A percentile compares a stretch with the other conserved stretches of the same genome.
Conservation (phyloP, 805 yeast genomes). For the Teunomyces gatunensis region DNA sequence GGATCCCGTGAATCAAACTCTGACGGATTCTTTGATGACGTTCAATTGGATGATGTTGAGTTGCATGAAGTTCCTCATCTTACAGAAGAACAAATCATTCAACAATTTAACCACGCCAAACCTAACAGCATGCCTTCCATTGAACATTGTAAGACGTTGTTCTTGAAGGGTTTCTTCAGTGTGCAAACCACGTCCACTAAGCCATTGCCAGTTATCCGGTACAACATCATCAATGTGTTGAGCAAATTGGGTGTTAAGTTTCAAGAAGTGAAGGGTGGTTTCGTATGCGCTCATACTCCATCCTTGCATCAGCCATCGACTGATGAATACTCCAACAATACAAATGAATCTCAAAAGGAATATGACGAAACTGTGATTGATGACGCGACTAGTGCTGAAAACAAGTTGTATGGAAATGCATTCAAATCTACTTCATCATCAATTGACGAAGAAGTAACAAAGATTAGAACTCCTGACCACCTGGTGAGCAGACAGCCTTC, state of each 20-base stretch:
- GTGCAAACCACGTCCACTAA: slow-evolving; percentile 94
- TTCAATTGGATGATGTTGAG: slow-evolving; percentile 40
- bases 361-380: slow-evolving; percentile 13
- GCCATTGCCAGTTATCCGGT: slow-evolving; percentile 83
- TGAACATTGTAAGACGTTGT: slow-evolving; percentile 87
- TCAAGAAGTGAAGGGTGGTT: slow-evolving; percentile 92
- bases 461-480: slow-evolving; percentile 26
- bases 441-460: slow-evolving; percentile 17
- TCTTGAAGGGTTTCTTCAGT: slow-evolving; percentile 88
- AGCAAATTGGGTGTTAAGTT: slow-evolving; percentile 74
- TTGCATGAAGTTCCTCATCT: slow-evolving; percentile 32
- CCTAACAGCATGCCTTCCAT: slow-evolving; percentile 89
- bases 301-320: slow-evolving; percentile 29
- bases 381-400: slow-evolving; percentile 29
- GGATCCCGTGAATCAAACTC: slow-evolving; percentile 16
- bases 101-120: slow-evolving; percentile 51
- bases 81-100: slow-evolving; percentile 41
- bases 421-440: slow-evolving; percentile 35
- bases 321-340: slow-evolving; percentile 14
- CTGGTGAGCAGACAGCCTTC: slow-evolving; percentile 39
- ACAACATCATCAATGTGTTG: slow-evolving; percentile 75
- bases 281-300: slow-evolving; percentile 72
- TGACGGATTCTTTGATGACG: slow-evolving; percentile 61
- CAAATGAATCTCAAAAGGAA: slow-evolving; percentile 17
- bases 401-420: slow-evolving; percentile 38